These are phyloP conservation scores for Aphanomyces cochlioides DNA, from an alignment of 352 stramenopile genomes.

Conservation along the genomic window DNA sequence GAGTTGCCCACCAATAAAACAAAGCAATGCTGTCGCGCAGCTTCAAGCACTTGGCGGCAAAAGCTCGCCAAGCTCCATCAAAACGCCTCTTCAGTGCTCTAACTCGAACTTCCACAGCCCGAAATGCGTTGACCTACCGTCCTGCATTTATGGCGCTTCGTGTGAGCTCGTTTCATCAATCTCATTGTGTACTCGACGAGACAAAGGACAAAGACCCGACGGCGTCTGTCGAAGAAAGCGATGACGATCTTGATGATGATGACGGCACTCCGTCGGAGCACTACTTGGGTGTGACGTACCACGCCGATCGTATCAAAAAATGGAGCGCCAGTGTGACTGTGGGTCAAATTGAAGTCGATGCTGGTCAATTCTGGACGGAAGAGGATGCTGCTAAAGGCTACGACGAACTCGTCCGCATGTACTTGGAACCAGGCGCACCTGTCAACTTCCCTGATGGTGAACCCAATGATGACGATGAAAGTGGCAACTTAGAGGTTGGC, in stretches of 20 bases:
- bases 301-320: constrained; percentile 73
- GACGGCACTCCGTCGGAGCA: constrained; percentile 34
- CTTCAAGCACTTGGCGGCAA: constrained; percentile 5
- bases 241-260: constrained; percentile 32
- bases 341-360: constrained; percentile 63
- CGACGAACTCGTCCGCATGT: constrained; percentile 76
- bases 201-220: constrained; percentile 21
- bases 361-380: constrained; percentile 78
- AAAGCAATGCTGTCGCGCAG: neutral
- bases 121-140: neutral
- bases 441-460: constrained; percentile 58
- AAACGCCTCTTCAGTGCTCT: neutral
- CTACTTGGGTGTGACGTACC: constrained; percentile 59
- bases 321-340: constrained; percentile 73
- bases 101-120: neutral
- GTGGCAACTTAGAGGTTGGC: constrained; percentile 2
- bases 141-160: neutral
- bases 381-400: constrained; percentile 76
- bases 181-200: neutral
- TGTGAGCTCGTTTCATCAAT: neutral
- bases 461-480: constrained; percentile 35
- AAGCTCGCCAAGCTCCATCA: neutral
- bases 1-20: constrained; percentile 1
- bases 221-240: constrained; percentile 24
- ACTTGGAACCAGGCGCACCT: constrained; percentile 69